Conservation (phyloP, 179 eudicot species). For the Spinacia oleracea region DNA sequence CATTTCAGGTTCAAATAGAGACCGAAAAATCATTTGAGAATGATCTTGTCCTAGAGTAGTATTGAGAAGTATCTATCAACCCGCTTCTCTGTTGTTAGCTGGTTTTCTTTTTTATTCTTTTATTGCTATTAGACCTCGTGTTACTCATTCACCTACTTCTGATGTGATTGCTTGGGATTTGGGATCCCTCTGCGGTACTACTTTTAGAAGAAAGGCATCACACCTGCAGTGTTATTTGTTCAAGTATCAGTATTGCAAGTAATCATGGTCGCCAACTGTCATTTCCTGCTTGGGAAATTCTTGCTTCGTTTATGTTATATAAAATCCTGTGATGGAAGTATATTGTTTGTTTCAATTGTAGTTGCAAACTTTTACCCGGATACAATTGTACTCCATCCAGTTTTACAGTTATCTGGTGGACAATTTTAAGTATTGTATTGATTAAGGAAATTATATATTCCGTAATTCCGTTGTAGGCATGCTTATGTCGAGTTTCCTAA, state of each 20-base stretch:
- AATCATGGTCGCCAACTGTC: slow-evolving; percentile 22
- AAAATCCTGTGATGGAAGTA: background rate
- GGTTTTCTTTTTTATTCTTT: slow-evolving; percentile 91
- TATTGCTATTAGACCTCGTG: slow-evolving; percentile 83
- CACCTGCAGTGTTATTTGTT: slow-evolving; percentile 72
- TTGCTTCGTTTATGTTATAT: background rate
- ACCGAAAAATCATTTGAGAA: slow-evolving; percentile 66
- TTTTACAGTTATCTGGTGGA: background rate
- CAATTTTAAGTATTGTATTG: background rate
- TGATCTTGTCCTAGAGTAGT: slow-evolving; percentile 84
- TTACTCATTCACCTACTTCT: slow-evolving; percentile 72
- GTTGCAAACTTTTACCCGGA: slow-evolving; percentile 1
- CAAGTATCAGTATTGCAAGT: slow-evolving; percentile 93
- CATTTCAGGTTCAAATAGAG: slow-evolving; percentile 80
- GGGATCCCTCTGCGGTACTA: slow-evolving; percentile 40
- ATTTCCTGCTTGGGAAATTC: too few relatives aligned
- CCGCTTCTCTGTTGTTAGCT: slow-evolving; percentile 79
- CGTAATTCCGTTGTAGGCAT: too few relatives aligned
- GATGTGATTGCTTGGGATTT: slow-evolving; percentile 43
- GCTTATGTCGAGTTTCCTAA: too few relatives aligned
- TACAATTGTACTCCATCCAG: background rate
- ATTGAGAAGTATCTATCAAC: slow-evolving; percentile 67
- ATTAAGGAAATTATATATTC: background rate
- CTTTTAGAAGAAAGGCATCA: slow-evolving; percentile 73
- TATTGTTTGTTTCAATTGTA: background rate